A percentile compares a stretch with the other conserved stretches of the same genome.
phyloP scores from a whole-genome alignment of 257 asterid species.

The Datura wrightii region DNA sequence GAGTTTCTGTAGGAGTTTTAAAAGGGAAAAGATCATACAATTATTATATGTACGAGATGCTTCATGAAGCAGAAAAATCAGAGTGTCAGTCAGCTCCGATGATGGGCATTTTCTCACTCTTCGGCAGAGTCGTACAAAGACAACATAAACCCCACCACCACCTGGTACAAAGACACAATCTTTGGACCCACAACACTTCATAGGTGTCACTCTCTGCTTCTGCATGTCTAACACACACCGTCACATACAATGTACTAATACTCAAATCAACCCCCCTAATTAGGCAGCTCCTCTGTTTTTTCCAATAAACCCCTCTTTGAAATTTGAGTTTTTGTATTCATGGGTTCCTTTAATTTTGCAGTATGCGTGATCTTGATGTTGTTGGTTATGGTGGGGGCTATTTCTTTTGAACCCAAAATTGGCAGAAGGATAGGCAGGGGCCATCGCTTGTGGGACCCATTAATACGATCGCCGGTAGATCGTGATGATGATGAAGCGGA shows the following conservation, averaged over 20 bases:
- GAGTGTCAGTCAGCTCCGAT: too few species aligned
- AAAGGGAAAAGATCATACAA: too few species aligned
- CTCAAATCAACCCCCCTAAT: neutral
- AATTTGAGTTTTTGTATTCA: neutral
- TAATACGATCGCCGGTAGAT: constrained; percentile 69
- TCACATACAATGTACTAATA: constrained; percentile 15
- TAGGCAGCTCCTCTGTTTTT: neutral
- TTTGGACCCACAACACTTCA: constrained; percentile 38
- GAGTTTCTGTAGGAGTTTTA: too few species aligned
- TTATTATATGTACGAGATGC: too few species aligned
- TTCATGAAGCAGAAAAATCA: too few species aligned
- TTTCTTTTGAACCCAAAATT: constrained; percentile 34
- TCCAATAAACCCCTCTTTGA: neutral
- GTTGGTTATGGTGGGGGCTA: constrained; percentile 43
- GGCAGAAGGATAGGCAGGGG: constrained; percentile 35
- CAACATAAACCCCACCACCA: neutral
- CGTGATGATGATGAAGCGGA: constrained; percentile 41
- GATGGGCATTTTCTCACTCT: too few species aligned
- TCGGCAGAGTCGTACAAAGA: too few species aligned
- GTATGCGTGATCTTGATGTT: constrained; percentile 35
- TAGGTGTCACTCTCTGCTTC: constrained; percentile 60
- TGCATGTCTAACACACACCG: constrained; percentile 64
- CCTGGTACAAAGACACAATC: neutral
- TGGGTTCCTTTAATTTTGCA: constrained; percentile 46
- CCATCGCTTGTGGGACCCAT: constrained; percentile 63